A percentile compares a stretch with the other conserved stretches of the same genome.
Evolutionary conservation across 2,329 filamentous ascomycete species (phyloP).

Genomic region (Cladobotryum protrusum): DNA sequence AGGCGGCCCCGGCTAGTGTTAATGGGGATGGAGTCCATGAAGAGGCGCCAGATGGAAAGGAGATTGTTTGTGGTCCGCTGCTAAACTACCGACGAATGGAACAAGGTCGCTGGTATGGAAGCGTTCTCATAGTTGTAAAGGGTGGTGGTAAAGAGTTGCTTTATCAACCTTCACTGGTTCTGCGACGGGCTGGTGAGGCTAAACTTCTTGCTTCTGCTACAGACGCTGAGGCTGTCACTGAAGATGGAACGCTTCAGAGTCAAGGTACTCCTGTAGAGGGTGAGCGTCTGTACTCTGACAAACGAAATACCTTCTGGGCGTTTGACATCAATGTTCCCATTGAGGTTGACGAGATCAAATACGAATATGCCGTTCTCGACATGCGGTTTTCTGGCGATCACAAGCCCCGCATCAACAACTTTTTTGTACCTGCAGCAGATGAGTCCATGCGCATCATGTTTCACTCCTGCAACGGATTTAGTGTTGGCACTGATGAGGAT

Average conservation of each 20-base stretch:
- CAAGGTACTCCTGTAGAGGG: constrained; percentile 36
- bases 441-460: constrained; percentile 99
- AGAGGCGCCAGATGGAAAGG: constrained; percentile 40
- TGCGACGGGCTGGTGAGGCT: constrained; percentile 38
- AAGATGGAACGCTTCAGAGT: constrained; percentile 27
- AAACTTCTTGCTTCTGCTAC: constrained; percentile 12
- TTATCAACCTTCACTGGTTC: constrained; percentile 50
- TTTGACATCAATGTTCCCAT: constrained; percentile 80
- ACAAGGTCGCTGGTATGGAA: constrained; percentile 71
- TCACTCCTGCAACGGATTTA: constrained; percentile 96
- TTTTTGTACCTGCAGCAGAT: constrained; percentile 76
- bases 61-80: constrained; percentile 66
- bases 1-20: constrained; percentile 13
- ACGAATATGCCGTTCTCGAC: constrained; percentile 69
- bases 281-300: constrained; percentile 58
- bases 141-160: constrained; percentile 59
- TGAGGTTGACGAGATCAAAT: constrained; percentile 60
- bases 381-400: constrained; percentile 54
- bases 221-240: constrained; percentile 22
- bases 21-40: neutral
- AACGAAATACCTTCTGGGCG: constrained; percentile 80
- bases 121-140: constrained; percentile 74
- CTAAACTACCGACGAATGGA: constrained; percentile 75
- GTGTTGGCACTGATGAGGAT: constrained; percentile 75
- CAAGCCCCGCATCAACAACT: constrained; percentile 57